A percentile compares a stretch with the other conserved stretches of the same genome.
These are phyloP conservation scores for Xylaria grammica DNA, from an alignment of 495 filamentous ascomycete species.

Conservation along the genomic window DNA sequence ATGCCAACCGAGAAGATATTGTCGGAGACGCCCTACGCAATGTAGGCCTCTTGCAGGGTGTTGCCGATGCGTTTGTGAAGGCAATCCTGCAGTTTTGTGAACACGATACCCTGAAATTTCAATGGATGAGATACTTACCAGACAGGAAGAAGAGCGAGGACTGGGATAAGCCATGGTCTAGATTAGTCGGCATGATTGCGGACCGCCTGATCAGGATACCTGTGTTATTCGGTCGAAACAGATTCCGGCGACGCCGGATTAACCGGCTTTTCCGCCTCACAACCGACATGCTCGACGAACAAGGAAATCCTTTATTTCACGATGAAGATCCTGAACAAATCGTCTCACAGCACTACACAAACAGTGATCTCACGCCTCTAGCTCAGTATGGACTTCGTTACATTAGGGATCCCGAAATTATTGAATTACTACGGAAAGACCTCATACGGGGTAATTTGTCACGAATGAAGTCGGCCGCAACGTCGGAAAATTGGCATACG, in stretches of 20 bases:
- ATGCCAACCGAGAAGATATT: constrained; percentile 50
- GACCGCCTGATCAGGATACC: constrained; percentile 1
- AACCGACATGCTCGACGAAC: background rate
- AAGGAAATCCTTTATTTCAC: background rate
- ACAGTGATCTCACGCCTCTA: background rate
- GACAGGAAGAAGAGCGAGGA: constrained; percentile 15
- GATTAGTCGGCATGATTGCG: constrained; percentile 28
- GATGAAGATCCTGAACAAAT: background rate
- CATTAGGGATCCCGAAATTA: background rate
- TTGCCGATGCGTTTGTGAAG: constrained; percentile 37
- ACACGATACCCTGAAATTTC: constrained; percentile 30
- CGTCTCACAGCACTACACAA: background rate
- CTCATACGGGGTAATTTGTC: background rate
- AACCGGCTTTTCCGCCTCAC: background rate
- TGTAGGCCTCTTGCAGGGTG: constrained; percentile 24
- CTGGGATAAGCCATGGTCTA: constrained; percentile 25
- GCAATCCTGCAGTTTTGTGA: constrained; percentile 36
- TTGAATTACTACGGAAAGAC: background rate
- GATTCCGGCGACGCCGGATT: background rate
- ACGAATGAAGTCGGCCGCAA: background rate
- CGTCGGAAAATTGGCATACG: background rate
- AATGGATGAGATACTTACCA: constrained; percentile 42
- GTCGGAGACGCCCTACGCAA: constrained; percentile 34
- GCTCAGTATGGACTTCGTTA: background rate
- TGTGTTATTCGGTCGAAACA: background rate